Evolutionary conservation across 1,284 basidiomycete genomes (phyloP), one percentile per base, ranked within the genome.

Genomic region (Tausonia pullulans): DNA sequence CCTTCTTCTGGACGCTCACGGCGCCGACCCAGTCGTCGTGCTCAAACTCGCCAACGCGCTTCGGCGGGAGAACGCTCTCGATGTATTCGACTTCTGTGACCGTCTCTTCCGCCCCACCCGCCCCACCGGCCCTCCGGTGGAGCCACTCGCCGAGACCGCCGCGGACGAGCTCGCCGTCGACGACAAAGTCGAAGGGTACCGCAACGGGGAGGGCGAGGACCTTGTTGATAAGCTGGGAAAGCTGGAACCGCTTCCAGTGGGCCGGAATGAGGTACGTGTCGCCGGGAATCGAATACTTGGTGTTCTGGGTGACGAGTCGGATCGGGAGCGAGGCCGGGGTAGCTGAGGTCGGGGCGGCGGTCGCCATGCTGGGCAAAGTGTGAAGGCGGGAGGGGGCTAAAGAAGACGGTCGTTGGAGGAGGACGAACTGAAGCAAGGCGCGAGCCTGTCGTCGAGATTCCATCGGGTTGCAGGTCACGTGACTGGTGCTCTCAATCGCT

Each of bases 151-250:
- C 84, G 41, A 98, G 76, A 7, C 81, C 85, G 0, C 82, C 82
- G 60, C 88, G 79, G 4, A 98, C 77, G 11, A 98, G 82, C 72
- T 90, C 84, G 44, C 91, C 90, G 65, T 84, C 81, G 59, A 96
- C 80, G 58, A 98, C 78, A 76, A 98, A 98, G 76, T 98, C 95
- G 72, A 98, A 98, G 0, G 94, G 95, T 1, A 97, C 80, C 0
- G 90, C 84, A 0, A 81, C 72, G 10, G 91, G 82, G 0, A 83
- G 81, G 6, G 44, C 6, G 14, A 98, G 81, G 1, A 95, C 89
- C 73, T 96, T 95, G 80, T 98, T 98, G 69, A 99, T 87, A 58
- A 98, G 85, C 69, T 97, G 93, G 0, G 94, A 98, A n/a, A 98
- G 87, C 73, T 98, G 95, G 74, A 89, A 96, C 14, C 94, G 86